phyloP scores from a whole-genome alignment of 2,329 filamentous ascomycete genomes.

The Aspergillus clavatus region DNA sequence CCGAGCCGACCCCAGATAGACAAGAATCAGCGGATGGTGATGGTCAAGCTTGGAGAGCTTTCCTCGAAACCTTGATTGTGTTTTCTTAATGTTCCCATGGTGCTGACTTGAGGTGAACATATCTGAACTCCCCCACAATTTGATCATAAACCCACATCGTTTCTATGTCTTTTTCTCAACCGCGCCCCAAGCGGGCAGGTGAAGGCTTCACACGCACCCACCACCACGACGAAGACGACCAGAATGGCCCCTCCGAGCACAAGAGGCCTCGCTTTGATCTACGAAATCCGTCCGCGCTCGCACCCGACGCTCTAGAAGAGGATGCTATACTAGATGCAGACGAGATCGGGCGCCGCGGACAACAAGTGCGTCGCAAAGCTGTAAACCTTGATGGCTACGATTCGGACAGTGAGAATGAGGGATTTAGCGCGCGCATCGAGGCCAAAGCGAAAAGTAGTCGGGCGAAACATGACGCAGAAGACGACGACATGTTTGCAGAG shows the following conservation, averaged over 20 bases:
- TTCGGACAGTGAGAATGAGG: slow-evolving; percentile 86
- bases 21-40: not conserved
- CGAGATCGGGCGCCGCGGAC: slow-evolving; percentile 72
- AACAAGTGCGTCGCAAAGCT: slow-evolving; percentile 80
- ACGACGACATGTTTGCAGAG: slow-evolving; percentile 79
- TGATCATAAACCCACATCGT: not conserved
- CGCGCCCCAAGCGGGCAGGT: slow-evolving; percentile 75
- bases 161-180: slow-evolving; percentile 57
- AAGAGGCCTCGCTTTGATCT: slow-evolving; percentile 92
- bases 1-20: slow-evolving; percentile 35
- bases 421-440: slow-evolving; percentile 70
- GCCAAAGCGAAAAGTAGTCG: slow-evolving; percentile 45
- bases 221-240: slow-evolving; percentile 52
- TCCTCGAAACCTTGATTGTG: not conserved
- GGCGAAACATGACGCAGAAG: slow-evolving; percentile 36
- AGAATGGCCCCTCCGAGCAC: slow-evolving; percentile 43
- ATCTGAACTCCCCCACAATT: not conserved
- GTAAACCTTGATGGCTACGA: slow-evolving; percentile 97
- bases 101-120: not conserved
- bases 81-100: not conserved
- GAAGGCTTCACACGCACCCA: slow-evolving; percentile 76
- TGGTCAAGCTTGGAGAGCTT: not conserved
- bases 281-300: slow-evolving; percentile 88
- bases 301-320: slow-evolving; percentile 71
- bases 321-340: slow-evolving; percentile 80